Base-by-base conservation (phyloP, 106 monocot genomes). In the Dendrobium catenatum region DNA sequence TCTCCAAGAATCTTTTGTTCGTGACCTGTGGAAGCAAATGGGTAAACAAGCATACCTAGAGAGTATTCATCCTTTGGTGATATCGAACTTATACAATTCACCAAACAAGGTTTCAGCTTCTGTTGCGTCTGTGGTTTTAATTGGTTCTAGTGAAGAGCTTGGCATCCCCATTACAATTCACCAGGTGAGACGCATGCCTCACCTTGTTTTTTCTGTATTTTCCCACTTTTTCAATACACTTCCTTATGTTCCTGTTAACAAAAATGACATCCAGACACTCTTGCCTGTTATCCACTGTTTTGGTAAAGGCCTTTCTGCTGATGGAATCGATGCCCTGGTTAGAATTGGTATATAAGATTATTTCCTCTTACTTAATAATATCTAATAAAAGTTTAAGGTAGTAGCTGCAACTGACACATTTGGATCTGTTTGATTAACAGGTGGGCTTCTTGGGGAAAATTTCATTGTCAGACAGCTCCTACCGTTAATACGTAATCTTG, bases 71-170 rank as follows among this genome's bases (percentile, higher is more conserved):
- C 85, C 93, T 77, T 79, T 93, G 76, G 82, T 95, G 31, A 90
- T 95, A 73, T 84, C 86, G 80, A 95, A 90, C 81, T 77, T 99
- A 43, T 87, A 15, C 78, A 91, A 89, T 84, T 87, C 88, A 79
- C 87, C 93, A 40, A 84, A 91, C 74, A 95, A 82, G 79, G 80
- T 87, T 18, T 83, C 83, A 80, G 84, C 93, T 77, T 95, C 89
- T 77, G 89, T 91, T 84, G 93, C 99, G 72, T 88, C 95, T 42
- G 89, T 93, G 18, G 81, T 90, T 66, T 79, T 99, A 76, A 87
- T 99, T 84, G 93, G 93, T 83, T 95, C 91, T 18, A 88, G 93
- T 83, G 95, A 95, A 86, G 99, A 99, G 74, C 90, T 99, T 86
- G 99, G 95, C 15, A 73, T 95, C 85, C 99, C 99, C 51, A 79